Evolutionary conservation across 106 monocot species (phyloP).

Genomic region (Iris macrosiphon): DNA sequence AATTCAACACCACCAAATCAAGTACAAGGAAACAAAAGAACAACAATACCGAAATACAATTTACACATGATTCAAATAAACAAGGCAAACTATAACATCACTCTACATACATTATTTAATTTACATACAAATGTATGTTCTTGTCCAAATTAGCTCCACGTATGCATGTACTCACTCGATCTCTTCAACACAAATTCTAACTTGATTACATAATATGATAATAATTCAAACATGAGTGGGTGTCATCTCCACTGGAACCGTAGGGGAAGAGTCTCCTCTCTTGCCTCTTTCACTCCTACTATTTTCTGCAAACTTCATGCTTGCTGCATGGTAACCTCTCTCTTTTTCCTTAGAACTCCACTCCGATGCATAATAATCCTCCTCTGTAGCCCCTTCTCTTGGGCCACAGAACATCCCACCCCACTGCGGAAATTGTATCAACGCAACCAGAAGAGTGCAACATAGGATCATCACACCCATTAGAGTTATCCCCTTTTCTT

Average conservation of each 20-base stretch:
- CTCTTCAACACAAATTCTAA: no score
- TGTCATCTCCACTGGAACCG: slow-evolving; percentile 18
- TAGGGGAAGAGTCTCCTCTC: slow-evolving; percentile 5
- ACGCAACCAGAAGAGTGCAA: slow-evolving; percentile 20
- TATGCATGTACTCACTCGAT: no score
- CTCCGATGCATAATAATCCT: slow-evolving; percentile 58
- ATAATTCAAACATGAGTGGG: slow-evolving; percentile 11
- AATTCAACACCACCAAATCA: no score
- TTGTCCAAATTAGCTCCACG: no score
- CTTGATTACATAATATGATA: no score
- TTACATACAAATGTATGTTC: no score
- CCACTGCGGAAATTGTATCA: slow-evolving; percentile 52
- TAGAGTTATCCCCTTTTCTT: slow-evolving; percentile 53
- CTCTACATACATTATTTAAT: no score
- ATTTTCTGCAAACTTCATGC: slow-evolving; percentile 73
- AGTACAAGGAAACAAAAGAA: no score
- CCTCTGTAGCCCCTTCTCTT: slow-evolving; percentile 5
- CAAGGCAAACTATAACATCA: no score
- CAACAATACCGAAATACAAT: no score
- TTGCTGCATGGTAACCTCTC: slow-evolving; percentile 22
- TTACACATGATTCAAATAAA: no score
- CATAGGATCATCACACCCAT: slow-evolving; percentile 66
- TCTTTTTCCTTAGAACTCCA: slow-evolving; percentile 60
- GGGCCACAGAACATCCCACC: slow-evolving; percentile 35
- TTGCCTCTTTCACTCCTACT: slow-evolving; percentile 53